Base-by-base conservation (phyloP, 192 early-diverging fungal genomes). In the Haplosporangium gracile region DNA sequence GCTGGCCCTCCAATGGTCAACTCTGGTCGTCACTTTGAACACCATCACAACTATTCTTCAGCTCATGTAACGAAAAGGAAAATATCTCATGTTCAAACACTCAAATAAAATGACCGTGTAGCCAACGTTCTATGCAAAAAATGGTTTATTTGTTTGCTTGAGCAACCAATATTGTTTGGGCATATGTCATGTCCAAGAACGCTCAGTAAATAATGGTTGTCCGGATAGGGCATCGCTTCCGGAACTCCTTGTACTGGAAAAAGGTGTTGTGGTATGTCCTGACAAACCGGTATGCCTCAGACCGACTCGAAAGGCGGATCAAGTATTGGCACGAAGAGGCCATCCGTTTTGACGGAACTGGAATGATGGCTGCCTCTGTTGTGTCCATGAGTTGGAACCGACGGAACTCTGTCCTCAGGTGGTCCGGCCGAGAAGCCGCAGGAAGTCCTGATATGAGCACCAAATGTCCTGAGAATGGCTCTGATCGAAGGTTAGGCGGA, bases 381-480 rank as follows among this genome's bases (percentile, higher is more conserved):
- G 84, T 86, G 36, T 86, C 84, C 84, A 86, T 86, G 24, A 86
- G 42, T 2, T 86, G 84, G 53, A 86, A 86, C 5, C 84, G 79
- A 43, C 79, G 84, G 57, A 86, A 86, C 51, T 81, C 84, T 45
- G 84, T 81, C 26, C 84, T 47, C 20, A 86, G 71, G 26, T 81
- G n/a, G 51, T 86, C 84, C 2, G 84, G 84, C 18, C 72, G 68
- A 26, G 84, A 68, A 0, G 84, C 60, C 2, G 84, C 84, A 9
- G 84, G 84, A 20, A 86, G 70, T 68, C 84, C 84, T 32, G 79
- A 81, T 16, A 86, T 72, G 34, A 86, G 84, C 0, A 86, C 84
- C 32, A 81, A 16, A 24, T 81, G 84, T 16, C 84, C 84, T 32
- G 84, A 80, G 16, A 86, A 40, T 2, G 84, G 84, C 40, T 86